phyloP scores from a whole-genome alignment of 139 green algal species.

The Pseudopediastrum boryanum region DNA sequence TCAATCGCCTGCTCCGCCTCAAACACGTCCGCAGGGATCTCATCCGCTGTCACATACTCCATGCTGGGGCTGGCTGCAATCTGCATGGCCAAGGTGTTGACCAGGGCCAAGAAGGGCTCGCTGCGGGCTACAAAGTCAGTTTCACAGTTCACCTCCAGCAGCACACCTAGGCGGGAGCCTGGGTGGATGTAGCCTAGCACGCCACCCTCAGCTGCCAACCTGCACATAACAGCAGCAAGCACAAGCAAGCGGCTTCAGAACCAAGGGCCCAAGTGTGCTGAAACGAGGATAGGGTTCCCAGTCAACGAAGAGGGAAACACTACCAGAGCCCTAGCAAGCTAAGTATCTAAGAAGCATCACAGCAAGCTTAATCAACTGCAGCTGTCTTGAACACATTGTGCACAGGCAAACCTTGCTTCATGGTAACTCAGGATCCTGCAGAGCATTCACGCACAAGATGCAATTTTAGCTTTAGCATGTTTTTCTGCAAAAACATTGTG shows the following conservation, averaged over 20 bases:
- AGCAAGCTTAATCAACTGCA: too few relatives aligned
- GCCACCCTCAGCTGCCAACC: constrained; percentile 77
- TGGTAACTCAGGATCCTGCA: too few relatives aligned
- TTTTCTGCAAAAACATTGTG: too few relatives aligned
- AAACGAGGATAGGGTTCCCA: too few relatives aligned
- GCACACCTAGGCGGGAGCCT: constrained; percentile 83
- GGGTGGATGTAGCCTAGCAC: constrained; percentile 95
- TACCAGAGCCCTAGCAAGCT: too few relatives aligned
- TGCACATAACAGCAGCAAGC: neutral
- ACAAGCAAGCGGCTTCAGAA: neutral
- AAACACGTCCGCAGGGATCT: constrained; percentile 81
- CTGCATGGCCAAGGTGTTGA: constrained; percentile 63
- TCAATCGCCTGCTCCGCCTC: constrained; percentile 91
- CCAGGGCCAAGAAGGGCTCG: constrained; percentile 92
- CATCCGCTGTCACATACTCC: constrained; percentile 69
- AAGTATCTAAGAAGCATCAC: too few relatives aligned
- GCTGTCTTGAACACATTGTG: too few relatives aligned
- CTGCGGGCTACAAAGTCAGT: constrained; percentile 96
- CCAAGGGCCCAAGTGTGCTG: too few relatives aligned
- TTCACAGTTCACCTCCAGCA: constrained; percentile 96
- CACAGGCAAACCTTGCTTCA: too few relatives aligned
- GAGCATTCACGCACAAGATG: too few relatives aligned
- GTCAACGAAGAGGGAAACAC: too few relatives aligned
- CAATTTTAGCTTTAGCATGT: too few relatives aligned
- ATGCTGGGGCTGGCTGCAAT: constrained; percentile 67